A percentile compares a stretch with the other conserved stretches of the same genome.
Conservation (phyloP, 2,329 filamentous ascomycete genomes). For the Colletotrichum salicis region DNA sequence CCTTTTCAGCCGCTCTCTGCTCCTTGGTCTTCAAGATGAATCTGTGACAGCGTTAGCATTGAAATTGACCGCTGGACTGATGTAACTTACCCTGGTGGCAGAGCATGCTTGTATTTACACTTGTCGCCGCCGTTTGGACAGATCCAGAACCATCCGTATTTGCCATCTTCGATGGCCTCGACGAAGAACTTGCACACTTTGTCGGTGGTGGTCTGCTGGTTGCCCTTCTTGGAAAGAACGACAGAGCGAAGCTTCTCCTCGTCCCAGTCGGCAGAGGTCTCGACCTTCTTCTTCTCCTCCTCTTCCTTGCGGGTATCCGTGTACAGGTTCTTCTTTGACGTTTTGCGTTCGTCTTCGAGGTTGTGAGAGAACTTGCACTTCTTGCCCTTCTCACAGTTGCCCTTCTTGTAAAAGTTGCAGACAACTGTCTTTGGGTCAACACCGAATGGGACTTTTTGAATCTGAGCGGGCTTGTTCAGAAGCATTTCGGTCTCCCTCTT, state of each 20-base stretch:
- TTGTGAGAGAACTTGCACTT: slow-evolving; percentile 99
- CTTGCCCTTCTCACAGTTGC: slow-evolving; percentile 94
- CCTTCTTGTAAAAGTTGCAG: slow-evolving; percentile 97
- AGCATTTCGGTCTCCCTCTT: slow-evolving; percentile 82
- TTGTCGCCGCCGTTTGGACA: slow-evolving; percentile 97
- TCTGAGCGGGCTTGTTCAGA: slow-evolving; percentile 90
- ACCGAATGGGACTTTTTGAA: slow-evolving; percentile 98
- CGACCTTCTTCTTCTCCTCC: slow-evolving; percentile 82
- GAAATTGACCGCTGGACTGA: background rate
- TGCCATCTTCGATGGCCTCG: slow-evolving; percentile 95
- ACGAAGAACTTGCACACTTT: slow-evolving; percentile 99
- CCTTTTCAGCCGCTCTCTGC: slow-evolving; percentile 94
- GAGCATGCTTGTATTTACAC: slow-evolving; percentile 97
- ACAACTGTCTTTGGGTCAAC: slow-evolving; percentile 98
- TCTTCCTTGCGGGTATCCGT: slow-evolving; percentile 82
- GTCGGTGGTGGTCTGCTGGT: slow-evolving; percentile 93
- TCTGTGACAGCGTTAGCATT: slow-evolving; percentile 55
- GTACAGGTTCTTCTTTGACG: slow-evolving; percentile 92
- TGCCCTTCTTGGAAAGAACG: slow-evolving; percentile 95
- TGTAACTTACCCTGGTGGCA: slow-evolving; percentile 85
- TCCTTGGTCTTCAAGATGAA: slow-evolving; percentile 99
- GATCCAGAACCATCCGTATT: slow-evolving; percentile 99
- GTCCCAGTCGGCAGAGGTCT: slow-evolving; percentile 97
- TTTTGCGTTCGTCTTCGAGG: slow-evolving; percentile 86
- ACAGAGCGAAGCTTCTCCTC: slow-evolving; percentile 94